phyloP scores from a whole-genome alignment of 164 flowering plant genomes.

The Dillenia suffruticosa region DNA sequence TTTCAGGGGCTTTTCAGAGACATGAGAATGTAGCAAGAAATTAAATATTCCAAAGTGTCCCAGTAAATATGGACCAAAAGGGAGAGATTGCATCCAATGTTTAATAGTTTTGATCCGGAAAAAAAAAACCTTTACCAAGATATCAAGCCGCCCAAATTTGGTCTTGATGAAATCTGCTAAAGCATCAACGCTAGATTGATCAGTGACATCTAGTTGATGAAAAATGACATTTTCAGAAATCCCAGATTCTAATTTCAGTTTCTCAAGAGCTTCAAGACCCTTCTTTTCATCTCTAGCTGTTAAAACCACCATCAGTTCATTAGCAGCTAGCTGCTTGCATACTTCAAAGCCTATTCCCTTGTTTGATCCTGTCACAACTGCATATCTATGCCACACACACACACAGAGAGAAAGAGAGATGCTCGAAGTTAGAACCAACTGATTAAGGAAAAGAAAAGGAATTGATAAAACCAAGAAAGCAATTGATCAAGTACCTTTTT shows the following conservation, averaged over 20 bases:
- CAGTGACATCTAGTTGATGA: constrained; percentile 1
- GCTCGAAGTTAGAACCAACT: too few relatives aligned
- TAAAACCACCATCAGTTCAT: constrained; percentile 39
- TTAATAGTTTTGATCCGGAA: too few relatives aligned
- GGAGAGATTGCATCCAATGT: constrained; percentile 14
- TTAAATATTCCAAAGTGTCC: too few relatives aligned
- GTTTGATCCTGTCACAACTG: constrained; percentile 17
- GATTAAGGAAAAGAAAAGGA: background rate
- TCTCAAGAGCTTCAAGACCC: constrained; percentile 13
- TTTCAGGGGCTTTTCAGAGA: too few relatives aligned
- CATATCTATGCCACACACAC: constrained; percentile 5
- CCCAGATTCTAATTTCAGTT: constrained; percentile 8
- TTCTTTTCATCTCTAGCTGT: constrained; percentile 25
- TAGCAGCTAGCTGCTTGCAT: constrained; percentile 15
- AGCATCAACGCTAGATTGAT: constrained; percentile 20
- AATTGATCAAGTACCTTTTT: background rate
- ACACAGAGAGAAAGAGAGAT: too few relatives aligned
- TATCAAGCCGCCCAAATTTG: constrained; percentile 40
- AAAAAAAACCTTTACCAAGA: background rate
- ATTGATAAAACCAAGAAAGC: background rate
- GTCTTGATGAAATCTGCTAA: constrained; percentile 27
- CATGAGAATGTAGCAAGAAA: too few relatives aligned
- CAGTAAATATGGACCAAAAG: background rate
- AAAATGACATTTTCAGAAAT: constrained; percentile 5
- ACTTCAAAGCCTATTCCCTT: constrained; percentile 19